phyloP scores from a whole-genome alignment of 2,329 filamentous ascomycete genomes.

The Westerdykella aurantiaca region DNA sequence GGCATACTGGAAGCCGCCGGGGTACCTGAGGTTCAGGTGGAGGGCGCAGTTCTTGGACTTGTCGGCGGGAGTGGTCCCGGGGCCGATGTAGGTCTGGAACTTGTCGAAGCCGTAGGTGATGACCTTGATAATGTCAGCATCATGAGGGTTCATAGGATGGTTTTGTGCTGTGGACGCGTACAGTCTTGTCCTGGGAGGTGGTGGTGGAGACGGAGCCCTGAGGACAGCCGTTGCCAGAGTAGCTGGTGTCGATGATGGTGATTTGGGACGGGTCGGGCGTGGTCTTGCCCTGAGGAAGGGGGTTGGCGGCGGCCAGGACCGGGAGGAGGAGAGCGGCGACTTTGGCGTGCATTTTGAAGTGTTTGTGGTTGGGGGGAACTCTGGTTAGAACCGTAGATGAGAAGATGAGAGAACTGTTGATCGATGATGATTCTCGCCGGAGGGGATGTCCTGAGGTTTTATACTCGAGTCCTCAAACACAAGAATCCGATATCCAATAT shows the following conservation, averaged over 20 bases:
- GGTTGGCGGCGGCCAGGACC: constrained; percentile 23
- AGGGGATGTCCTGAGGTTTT: constrained; percentile 14
- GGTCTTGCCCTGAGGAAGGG: constrained; percentile 14
- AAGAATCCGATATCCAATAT: constrained; percentile 6
- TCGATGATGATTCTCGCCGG: constrained; percentile 20
- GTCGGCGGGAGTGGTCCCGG: constrained; percentile 21
- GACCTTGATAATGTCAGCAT: constrained; percentile 11
- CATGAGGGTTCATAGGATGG: background rate
- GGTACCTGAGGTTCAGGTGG: constrained; percentile 32
- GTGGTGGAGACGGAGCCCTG: constrained; percentile 31
- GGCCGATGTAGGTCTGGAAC: constrained; percentile 34
- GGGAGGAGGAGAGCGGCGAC: constrained; percentile 24
- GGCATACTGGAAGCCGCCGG: constrained; percentile 36
- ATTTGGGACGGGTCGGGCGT: constrained; percentile 21
- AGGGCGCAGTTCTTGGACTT: constrained; percentile 36
- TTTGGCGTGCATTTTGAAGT: constrained; percentile 27
- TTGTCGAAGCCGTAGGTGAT: constrained; percentile 31
- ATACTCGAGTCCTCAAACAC: constrained; percentile 14
- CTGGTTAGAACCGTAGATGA: constrained; percentile 7
- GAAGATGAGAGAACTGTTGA: constrained; percentile 17
- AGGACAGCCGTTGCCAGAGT: constrained; percentile 33
- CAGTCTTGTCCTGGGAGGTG: constrained; percentile 29
- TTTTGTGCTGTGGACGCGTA: constrained; percentile 6
- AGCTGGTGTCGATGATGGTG: constrained; percentile 25
- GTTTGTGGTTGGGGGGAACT: constrained; percentile 3